These are phyloP conservation scores for Miscanthus sacchariflorus DNA, from an alignment of 202 grass and related monocot species.

Conservation along the genomic window DNA sequence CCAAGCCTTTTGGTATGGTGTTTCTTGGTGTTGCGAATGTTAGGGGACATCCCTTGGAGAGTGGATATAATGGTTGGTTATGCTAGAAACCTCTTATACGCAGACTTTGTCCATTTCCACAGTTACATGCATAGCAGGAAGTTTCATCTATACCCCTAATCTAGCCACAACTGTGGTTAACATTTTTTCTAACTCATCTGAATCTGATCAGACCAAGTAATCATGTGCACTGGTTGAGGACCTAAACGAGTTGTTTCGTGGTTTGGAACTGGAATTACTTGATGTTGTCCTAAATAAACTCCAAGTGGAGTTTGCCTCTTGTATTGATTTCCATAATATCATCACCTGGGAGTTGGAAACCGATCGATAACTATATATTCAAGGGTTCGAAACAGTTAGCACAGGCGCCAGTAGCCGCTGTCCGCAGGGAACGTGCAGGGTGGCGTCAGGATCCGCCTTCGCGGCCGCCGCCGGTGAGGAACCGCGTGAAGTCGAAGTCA, in stretches of 20 bases:
- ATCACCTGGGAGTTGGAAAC: background rate
- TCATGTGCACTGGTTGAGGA: background rate
- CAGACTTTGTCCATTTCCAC: background rate
- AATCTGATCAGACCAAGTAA: background rate
- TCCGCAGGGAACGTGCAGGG: constrained; percentile 46
- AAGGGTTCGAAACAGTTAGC: background rate
- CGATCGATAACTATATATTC: background rate
- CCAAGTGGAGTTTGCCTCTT: background rate
- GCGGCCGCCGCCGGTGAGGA: background rate
- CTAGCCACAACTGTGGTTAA: background rate
- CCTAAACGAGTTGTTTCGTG: background rate
- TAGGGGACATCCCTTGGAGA: background rate
- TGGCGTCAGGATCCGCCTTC: background rate
- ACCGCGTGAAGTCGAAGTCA: background rate
- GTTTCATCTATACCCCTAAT: background rate
- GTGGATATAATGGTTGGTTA: background rate
- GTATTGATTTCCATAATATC: background rate
- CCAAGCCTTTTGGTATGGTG: background rate
- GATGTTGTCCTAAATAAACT: background rate
- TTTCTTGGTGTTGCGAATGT: background rate
- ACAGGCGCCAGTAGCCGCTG: constrained; percentile 29
- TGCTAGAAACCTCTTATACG: constrained; percentile 8
- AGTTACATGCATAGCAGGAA: background rate
- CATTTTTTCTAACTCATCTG: background rate
- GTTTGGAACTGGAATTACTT: background rate